phyloP scores from a whole-genome alignment of 352 stramenopile species.

The Globisporangium irregulare region DNA sequence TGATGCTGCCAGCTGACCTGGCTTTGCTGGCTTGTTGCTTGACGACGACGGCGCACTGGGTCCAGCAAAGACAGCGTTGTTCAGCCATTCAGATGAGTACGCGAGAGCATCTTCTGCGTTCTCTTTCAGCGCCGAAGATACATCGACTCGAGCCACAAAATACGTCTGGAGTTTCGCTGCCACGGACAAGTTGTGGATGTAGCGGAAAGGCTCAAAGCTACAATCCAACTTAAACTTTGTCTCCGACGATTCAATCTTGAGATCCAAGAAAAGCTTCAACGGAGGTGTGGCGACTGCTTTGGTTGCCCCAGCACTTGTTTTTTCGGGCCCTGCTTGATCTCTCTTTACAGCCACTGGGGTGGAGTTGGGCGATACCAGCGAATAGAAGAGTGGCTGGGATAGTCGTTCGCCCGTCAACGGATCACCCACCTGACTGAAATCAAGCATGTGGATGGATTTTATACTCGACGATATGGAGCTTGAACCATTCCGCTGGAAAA shows the following conservation, averaged over 20 bases:
- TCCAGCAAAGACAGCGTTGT: constrained; percentile 44
- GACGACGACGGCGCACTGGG: constrained; percentile 2
- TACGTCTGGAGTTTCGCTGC: constrained; percentile 64
- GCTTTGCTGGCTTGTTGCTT: not conserved
- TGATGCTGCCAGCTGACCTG: not conserved
- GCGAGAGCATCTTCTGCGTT: constrained; percentile 53
- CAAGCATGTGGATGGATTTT: constrained; percentile 57
- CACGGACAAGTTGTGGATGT: constrained; percentile 70
- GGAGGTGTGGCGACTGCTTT: constrained; percentile 4
- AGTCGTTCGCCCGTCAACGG: constrained; percentile 4
- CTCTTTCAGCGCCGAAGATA: constrained; percentile 41
- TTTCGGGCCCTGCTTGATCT: not conserved
- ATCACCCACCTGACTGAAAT: constrained; percentile 44
- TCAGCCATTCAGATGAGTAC: constrained; percentile 49
- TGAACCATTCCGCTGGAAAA: constrained; percentile 54
- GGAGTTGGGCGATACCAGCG: constrained; percentile 13
- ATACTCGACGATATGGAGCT: constrained; percentile 59
- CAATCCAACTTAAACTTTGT: constrained; percentile 55
- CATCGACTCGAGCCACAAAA: constrained; percentile 51
- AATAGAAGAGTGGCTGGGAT: constrained; percentile 42
- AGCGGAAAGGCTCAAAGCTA: constrained; percentile 56
- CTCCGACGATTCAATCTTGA: constrained; percentile 60
- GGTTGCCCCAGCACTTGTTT: not conserved
- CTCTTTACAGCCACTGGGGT: constrained; percentile 18
- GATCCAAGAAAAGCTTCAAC: constrained; percentile 37